Percentiles rank a stretch among this genome's conserved stretches.
Evolutionary conservation across 108 stramenopile species (phyloP).

Genomic region (Schizochytrium sp.): DNA sequence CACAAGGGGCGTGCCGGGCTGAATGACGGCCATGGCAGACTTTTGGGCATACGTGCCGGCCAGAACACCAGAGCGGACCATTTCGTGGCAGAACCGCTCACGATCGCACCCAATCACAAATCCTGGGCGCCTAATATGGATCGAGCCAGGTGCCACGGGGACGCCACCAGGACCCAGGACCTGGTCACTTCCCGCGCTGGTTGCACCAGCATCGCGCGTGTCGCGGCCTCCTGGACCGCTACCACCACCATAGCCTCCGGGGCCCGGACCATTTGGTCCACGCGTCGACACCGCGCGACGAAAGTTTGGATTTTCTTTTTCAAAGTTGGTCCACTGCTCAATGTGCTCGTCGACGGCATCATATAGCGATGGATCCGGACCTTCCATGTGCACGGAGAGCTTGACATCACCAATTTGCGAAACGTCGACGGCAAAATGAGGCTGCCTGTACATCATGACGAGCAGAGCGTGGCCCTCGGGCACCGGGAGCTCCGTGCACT

Average conservation of each 20-base stretch:
- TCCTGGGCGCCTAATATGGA: neutral
- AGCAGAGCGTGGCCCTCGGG: conserved; percentile 3
- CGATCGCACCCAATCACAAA: neutral
- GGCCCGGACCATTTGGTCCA: neutral
- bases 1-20: neutral
- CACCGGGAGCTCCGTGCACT: neutral
- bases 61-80: neutral
- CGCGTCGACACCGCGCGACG: neutral
- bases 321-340: neutral
- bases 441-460: conserved; percentile 1
- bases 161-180: neutral
- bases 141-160: neutral
- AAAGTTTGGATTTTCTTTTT: neutral
- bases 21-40: neutral
- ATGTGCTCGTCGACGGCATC: neutral
- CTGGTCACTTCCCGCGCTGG: neutral
- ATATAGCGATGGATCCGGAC: neutral
- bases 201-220: neutral
- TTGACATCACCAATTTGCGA: neutral
- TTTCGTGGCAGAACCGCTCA: neutral
- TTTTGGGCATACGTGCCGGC: neutral
- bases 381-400: conserved; percentile 11
- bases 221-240: too few relatives aligned
- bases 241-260: neutral
- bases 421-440: neutral